These are phyloP conservation scores for Lactarius evosmus DNA, from an alignment of 768 basidiomycete species.

Conservation along the genomic window DNA sequence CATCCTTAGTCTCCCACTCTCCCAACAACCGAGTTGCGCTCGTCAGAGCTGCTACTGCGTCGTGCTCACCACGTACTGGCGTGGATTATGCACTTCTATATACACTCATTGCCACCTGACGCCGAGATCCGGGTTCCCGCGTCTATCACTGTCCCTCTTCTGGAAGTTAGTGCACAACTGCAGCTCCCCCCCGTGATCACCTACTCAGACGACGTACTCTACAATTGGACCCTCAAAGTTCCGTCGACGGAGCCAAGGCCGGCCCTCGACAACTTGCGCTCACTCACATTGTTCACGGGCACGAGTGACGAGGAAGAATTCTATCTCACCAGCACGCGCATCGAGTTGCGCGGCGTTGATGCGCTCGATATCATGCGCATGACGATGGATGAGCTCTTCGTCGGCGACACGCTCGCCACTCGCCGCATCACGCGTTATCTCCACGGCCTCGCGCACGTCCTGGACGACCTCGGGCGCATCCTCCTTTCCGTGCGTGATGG, in stretches of 20 bases:
- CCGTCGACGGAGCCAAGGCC: conserved; percentile 35
- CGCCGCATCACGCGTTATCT: conserved; percentile 59
- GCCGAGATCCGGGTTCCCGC: conserved; percentile 61
- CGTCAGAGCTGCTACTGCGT: conserved; percentile 48
- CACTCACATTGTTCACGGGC: conserved; percentile 70
- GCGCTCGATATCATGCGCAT: conserved; percentile 82
- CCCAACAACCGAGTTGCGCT: conserved; percentile 35
- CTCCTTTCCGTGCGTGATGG: conserved; percentile 63
- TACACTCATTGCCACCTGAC: conserved; percentile 40
- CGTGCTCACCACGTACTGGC: conserved; percentile 54
- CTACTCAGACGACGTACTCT: conserved; percentile 88
- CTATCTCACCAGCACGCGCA: conserved; percentile 79
- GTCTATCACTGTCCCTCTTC: conserved; percentile 68
- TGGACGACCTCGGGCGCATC: conserved; percentile 58
- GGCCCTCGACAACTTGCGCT: conserved; percentile 56
- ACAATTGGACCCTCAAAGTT: conserved; percentile 60
- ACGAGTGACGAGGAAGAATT: conserved; percentile 83
- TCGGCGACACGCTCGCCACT: conserved; percentile 51
- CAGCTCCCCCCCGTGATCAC: conserved; percentile 86
- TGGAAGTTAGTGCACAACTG: conserved; percentile 64
- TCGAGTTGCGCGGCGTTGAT: conserved; percentile 84
- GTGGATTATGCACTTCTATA: conserved; percentile 56
- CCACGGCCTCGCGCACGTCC: conserved; percentile 54
- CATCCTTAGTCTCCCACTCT: conserved; percentile 42
- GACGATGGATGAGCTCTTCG: conserved; percentile 86